phyloP scores from a whole-genome alignment of 2,329 filamentous ascomycete species.

The Chaetomiaceae sp. region DNA sequence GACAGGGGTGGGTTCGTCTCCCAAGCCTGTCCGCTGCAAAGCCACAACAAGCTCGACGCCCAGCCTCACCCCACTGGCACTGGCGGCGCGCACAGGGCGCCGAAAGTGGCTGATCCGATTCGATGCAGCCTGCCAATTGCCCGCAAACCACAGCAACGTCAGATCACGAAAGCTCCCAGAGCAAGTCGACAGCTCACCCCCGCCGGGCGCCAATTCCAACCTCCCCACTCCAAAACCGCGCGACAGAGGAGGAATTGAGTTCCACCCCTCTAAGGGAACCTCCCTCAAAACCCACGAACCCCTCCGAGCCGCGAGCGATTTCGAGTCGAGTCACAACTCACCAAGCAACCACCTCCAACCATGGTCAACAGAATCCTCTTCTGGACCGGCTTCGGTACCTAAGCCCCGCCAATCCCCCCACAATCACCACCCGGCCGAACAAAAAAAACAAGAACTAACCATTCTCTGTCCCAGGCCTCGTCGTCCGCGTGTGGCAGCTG shows the following conservation, averaged over 20 bases:
- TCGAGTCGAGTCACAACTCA: conserved; percentile 9
- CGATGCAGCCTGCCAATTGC: conserved; percentile 3
- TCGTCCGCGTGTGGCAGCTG: conserved; percentile 91
- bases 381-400: conserved; percentile 84
- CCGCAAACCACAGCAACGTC: conserved; percentile 14
- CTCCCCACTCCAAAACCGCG: neutral
- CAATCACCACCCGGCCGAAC: neutral
- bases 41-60: conserved; percentile 9
- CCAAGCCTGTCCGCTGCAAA: no score
- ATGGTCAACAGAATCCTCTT: conserved; percentile 68
- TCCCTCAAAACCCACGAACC: neutral
- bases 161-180: conserved; percentile 14
- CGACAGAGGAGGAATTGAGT: neutral
- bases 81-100: neutral
- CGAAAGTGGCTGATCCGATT: conserved; percentile 11
- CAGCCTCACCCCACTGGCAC: neutral
- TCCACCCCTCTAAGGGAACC: neutral
- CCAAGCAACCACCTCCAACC: conserved; percentile 26
- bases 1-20: conserved; percentile 1
- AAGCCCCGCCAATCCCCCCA: conserved; percentile 6
- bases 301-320: neutral
- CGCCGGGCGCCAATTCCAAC: conserved; percentile 10
- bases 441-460: neutral
- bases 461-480: conserved; percentile 61
- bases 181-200: conserved; percentile 4